Percentiles rank a stretch among this genome's conserved stretches.
phyloP scores from a whole-genome alignment of 2,329 filamentous ascomycete genomes.

The Colletotrichum paranaense region DNA sequence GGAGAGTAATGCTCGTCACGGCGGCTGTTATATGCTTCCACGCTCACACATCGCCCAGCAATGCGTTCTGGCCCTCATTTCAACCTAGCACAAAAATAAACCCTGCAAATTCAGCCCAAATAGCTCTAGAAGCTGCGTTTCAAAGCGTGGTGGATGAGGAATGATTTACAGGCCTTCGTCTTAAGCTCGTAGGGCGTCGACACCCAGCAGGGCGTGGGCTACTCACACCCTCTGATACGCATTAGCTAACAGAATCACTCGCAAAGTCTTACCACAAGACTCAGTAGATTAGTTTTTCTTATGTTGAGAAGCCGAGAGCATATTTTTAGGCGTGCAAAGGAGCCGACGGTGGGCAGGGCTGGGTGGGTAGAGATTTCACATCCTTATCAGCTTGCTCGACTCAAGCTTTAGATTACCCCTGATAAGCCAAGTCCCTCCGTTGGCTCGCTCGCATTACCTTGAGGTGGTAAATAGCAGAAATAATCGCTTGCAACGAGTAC shows the following conservation, averaged over 20 bases:
- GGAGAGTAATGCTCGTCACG: not conserved
- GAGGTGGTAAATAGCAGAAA: too few relatives aligned
- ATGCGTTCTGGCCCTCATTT: not conserved
- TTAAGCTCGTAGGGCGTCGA: not conserved
- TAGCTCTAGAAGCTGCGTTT: not conserved
- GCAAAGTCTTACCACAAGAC: not conserved
- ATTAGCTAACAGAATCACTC: rapidly evolving
- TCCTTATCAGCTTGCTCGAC: not conserved
- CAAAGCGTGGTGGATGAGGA: not conserved
- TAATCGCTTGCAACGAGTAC: too few relatives aligned
- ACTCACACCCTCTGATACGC: not conserved
- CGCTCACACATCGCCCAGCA: not conserved
- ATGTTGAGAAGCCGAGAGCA: not conserved
- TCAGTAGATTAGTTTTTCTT: not conserved
- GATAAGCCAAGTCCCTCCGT: not conserved
- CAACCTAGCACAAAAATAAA: not conserved
- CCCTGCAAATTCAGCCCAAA: not conserved
- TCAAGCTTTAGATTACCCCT: not conserved
- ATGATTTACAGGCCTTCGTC: not conserved
- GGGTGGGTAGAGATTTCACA: not conserved
- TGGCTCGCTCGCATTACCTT: too few relatives aligned
- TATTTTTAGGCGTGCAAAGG: not conserved
- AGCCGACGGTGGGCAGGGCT: not conserved
- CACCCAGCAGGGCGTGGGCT: not conserved
- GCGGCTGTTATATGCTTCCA: not conserved